phyloP scores from a whole-genome alignment of 139 green algal species.

The Bryopsis sp. region DNA sequence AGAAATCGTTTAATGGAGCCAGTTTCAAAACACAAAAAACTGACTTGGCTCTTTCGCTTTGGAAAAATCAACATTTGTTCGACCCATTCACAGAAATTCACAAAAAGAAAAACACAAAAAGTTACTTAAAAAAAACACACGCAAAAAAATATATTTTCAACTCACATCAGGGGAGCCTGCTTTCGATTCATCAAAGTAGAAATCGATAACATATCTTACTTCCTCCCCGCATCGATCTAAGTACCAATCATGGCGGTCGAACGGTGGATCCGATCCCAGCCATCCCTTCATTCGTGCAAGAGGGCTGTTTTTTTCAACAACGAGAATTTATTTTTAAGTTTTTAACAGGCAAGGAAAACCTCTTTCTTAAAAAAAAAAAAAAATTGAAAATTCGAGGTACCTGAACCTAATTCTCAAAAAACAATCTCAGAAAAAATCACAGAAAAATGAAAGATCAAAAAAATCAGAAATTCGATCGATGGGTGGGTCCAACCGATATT shows the following conservation, averaged over 20 bases:
- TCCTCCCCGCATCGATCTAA: conserved; percentile 76
- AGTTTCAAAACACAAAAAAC: neutral
- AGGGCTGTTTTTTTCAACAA: conserved; percentile 61
- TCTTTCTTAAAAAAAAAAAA: no score
- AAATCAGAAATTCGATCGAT: no score
- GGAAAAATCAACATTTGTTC: neutral
- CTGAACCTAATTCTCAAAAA: no score
- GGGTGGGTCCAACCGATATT: no score
- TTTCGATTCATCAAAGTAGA: conserved; percentile 91
- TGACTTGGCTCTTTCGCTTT: neutral
- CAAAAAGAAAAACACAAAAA: neutral
- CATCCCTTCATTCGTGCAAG: conserved; percentile 54
- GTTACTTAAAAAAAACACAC: neutral
- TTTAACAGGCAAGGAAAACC: no score
- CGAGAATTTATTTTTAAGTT: no score
- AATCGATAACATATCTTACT: conserved; percentile 95
- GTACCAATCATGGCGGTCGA: conserved; percentile 94
- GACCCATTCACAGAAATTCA: neutral
- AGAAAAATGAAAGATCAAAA: no score
- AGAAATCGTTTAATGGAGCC: no score
- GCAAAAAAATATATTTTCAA: neutral
- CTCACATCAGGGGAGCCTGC: conserved; percentile 65
- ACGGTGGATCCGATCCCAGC: conserved; percentile 58
- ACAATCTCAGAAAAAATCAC: neutral
- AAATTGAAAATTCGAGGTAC: no score